Evolutionary conservation across 352 stramenopile species (phyloP).

Genomic region (Pythium folliculosum): DNA sequence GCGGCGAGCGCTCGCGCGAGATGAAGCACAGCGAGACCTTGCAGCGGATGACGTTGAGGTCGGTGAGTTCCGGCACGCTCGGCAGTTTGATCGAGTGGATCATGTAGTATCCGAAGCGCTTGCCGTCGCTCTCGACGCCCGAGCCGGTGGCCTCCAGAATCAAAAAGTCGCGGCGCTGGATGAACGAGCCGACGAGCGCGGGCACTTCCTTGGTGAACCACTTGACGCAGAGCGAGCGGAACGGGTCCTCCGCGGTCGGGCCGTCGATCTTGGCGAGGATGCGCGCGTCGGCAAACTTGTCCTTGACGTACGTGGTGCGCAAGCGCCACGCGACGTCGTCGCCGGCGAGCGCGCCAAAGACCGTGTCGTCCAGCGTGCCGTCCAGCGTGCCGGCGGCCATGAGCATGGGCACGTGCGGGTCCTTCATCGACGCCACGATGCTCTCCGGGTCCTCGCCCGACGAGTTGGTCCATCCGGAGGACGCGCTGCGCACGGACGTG

Average conservation of each 20-base stretch:
- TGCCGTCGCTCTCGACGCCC: constrained; percentile 37
- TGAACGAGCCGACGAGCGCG: constrained; percentile 37
- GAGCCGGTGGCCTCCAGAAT: constrained; percentile 48
- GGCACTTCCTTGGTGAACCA: constrained; percentile 61
- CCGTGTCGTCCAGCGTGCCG: constrained; percentile 50
- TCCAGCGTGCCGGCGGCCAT: constrained; percentile 44
- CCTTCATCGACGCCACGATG: constrained; percentile 25
- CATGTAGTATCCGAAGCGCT: constrained; percentile 46
- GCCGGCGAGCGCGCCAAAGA: constrained; percentile 48
- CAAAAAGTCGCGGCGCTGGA: constrained; percentile 54
- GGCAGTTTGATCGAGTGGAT: constrained; percentile 53
- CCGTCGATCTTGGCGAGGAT: constrained; percentile 42
- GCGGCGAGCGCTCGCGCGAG: constrained; percentile 32
- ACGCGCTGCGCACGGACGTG: constrained; percentile 10
- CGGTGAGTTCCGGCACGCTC: constrained; percentile 38
- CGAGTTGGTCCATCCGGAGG: constrained; percentile 16
- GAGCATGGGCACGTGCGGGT: constrained; percentile 39
- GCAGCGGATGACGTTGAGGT: constrained; percentile 47
- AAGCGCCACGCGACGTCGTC: constrained; percentile 46
- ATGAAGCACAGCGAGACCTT: constrained; percentile 55
- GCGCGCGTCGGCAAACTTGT: constrained; percentile 48
- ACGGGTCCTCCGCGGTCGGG: constrained; percentile 39
- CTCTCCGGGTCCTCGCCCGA: constrained; percentile 19
- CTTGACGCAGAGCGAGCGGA: constrained; percentile 52
- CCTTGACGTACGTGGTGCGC: constrained; percentile 49